phyloP scores from a whole-genome alignment of 2,329 filamentous ascomycete genomes.

The Fusarium denticulatum region DNA sequence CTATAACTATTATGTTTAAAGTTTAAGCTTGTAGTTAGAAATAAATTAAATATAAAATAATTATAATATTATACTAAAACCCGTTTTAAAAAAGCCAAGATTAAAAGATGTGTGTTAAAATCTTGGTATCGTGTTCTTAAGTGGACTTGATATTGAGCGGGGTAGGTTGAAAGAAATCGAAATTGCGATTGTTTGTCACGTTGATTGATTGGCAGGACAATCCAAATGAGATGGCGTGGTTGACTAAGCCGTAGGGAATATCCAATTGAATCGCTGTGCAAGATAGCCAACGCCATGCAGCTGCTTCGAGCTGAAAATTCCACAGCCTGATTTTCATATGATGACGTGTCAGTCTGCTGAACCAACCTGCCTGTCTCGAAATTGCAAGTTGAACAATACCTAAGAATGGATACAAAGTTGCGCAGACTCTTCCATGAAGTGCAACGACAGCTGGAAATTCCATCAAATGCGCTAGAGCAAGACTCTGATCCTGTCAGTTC shows the following conservation, averaged over 20 bases:
- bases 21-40: no score
- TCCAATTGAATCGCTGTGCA: background rate
- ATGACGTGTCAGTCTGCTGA: background rate
- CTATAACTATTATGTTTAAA: no score
- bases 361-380: fast-evolving
- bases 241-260: background rate
- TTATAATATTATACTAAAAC: no score
- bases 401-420: fast-evolving
- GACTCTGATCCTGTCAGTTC: fast-evolving
- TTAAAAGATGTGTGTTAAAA: no score
- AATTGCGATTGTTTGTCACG: fast-evolving
- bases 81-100: no score
- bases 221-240: fast-evolving
- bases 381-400: fast-evolving
- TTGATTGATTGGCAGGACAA: fast-evolving
- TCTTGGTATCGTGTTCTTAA: no score
- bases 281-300: background rate
- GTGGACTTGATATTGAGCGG: no score
- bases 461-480: fast-evolving
- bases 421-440: background rate
- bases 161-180: background rate
- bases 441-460: background rate
- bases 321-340: background rate
- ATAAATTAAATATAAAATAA: no score
- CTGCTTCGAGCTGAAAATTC: background rate